These are phyloP conservation scores for Macrophomina phaseolina DNA, from an alignment of 2,329 filamentous ascomycete genomes.

Conservation along the genomic window DNA sequence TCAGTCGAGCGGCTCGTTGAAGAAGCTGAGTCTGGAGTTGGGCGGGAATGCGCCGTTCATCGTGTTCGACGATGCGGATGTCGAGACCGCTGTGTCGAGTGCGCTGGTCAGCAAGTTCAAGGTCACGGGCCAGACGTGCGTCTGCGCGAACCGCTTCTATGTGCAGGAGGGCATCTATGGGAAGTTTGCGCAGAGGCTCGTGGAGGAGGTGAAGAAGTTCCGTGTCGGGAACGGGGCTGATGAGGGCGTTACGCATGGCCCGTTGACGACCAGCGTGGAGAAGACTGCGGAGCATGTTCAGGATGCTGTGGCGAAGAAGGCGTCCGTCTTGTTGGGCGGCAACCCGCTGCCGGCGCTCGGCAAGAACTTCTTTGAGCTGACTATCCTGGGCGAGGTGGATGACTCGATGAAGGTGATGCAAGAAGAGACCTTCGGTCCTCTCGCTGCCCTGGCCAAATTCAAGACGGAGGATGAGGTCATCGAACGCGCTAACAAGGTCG, in stretches of 20 bases:
- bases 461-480: constrained; percentile 48
- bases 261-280: background rate
- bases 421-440: constrained; percentile 47
- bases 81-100: constrained; percentile 46
- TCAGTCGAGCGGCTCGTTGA: constrained; percentile 49
- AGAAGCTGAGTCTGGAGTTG: constrained; percentile 50
- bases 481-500: constrained; percentile 43
- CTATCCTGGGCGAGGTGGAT: constrained; percentile 43
- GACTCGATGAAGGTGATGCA: constrained; percentile 42
- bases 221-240: background rate
- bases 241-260: background rate
- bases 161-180: background rate
- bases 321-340: background rate
- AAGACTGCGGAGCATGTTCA: constrained; percentile 25
- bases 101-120: constrained; percentile 59
- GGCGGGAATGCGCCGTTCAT: constrained; percentile 53
- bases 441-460: constrained; percentile 42
- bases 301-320: background rate
- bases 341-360: background rate
- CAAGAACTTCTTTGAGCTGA: constrained; percentile 19
- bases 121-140: constrained; percentile 49
- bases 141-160: constrained; percentile 31
- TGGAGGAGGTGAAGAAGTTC: background rate
- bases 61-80: constrained; percentile 51
- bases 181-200: background rate